These are phyloP conservation scores for Saturnispora zaruensis DNA, from an alignment of 805 yeast genomes.

Conservation along the genomic window DNA sequence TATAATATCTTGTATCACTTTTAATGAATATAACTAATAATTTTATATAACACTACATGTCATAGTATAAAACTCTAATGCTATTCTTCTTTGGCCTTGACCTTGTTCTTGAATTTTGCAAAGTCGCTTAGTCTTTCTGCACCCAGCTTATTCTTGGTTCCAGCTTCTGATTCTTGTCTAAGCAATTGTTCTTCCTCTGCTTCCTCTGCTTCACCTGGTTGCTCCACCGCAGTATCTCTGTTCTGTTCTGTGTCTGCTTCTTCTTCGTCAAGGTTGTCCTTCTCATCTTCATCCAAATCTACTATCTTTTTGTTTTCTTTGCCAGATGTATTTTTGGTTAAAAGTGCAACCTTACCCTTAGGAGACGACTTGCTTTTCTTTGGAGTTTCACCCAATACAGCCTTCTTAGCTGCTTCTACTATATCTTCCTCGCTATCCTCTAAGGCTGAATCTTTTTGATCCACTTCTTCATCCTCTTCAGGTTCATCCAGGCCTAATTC, in stretches of 20 bases:
- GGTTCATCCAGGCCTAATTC: slow-evolving; percentile 23
- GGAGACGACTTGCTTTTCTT: slow-evolving; percentile 17
- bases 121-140: slow-evolving; percentile 1
- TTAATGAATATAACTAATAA: background rate
- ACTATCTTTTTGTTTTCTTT: background rate
- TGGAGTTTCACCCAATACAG: slow-evolving; percentile 18
- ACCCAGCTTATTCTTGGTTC: slow-evolving; percentile 3
- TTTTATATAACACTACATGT: background rate
- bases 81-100: background rate
- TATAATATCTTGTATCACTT: slow-evolving; percentile 21
- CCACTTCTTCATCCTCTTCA: slow-evolving; percentile 10
- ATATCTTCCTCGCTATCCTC: slow-evolving; percentile 5
- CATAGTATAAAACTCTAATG: background rate
- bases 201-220: background rate
- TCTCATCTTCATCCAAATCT: background rate
- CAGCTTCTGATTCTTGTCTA: slow-evolving; percentile 7
- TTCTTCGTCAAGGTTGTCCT: slow-evolving; percentile 3
- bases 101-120: slow-evolving; percentile 3
- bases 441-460: background rate
- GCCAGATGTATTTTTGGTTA: background rate
- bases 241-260: background rate
- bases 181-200: background rate
- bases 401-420: slow-evolving; percentile 13
- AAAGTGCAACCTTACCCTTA: slow-evolving; percentile 8
- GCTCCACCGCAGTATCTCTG: background rate